Evolutionary conservation across 1,284 basidiomycete species (phyloP), one percentile per base, ranked within the genome.

Genomic region (Leccinum ponderosum): DNA sequence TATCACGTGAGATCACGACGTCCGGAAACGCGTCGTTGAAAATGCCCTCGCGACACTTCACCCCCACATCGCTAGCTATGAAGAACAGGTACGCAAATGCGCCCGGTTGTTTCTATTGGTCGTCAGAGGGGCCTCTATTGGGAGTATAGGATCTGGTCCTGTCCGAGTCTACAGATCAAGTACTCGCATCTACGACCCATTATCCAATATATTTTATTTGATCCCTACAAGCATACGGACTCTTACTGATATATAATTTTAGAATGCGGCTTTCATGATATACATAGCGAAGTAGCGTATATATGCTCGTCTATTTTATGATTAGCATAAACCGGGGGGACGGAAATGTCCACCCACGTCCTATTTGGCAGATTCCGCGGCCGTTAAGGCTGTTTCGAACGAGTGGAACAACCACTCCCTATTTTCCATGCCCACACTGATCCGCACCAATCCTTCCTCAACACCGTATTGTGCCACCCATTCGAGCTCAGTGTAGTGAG

Each of bases 381-480:
- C 89, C 50, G 78, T 78, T 59, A 98, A 68, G 17, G 95, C 94
- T 6, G 65, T 71, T 58, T 78, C 77, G 68, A 98, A 94, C 68
- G 82, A 85, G 1, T 72, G 70, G 56, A 90, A 70, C 53, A 99
- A 76, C 50, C 72, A 75, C 33, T 80, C 80, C n/a, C 75, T 77
- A 17, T 93, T 87, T 77, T 99, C 97, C 79, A 96, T 81, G 1
- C 97, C 97, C 15, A 98, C 88, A 66, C 91, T 95, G 44, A 98
- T 85, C 62, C 97, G 83, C 5, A 99, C 92, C 51, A 99, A 77
- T 4, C 87, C 88, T 55, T 80, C 77, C 73, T 97, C 94, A 5
- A 99, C 94, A 15, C 94, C 97, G 74, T 87, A 95, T 63, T 81
- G 75, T 31, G 84, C 87, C 5, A 95, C 97, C 97, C 97, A 99